These are phyloP conservation scores for Thinopyrum elongatum DNA, from an alignment of 176 grass and related monocot genomes.

Conservation along the genomic window DNA sequence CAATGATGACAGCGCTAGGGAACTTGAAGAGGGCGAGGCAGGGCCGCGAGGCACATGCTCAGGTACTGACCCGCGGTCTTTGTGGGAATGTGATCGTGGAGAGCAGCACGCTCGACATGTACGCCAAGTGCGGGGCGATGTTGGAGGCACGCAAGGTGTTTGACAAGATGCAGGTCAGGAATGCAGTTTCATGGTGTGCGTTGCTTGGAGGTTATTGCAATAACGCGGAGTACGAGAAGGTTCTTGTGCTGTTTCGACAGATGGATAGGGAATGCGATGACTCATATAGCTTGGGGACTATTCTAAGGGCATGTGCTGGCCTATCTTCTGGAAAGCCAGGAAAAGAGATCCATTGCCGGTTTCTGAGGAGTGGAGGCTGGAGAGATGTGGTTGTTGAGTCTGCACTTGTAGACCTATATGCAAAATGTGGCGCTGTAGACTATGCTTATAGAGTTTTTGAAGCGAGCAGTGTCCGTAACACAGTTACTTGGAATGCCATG, in stretches of 20 bases:
- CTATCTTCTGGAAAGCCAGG: constrained; percentile 54
- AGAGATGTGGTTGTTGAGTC: constrained; percentile 66
- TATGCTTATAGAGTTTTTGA: constrained; percentile 60
- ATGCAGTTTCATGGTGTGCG: constrained; percentile 76
- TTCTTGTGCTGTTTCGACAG: constrained; percentile 52
- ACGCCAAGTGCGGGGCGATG: constrained; percentile 65
- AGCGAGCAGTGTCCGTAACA: constrained; percentile 50
- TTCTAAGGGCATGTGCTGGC: constrained; percentile 69
- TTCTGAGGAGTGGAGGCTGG: constrained; percentile 52
- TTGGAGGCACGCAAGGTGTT: constrained; percentile 70
- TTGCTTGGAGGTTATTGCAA: constrained; percentile 77
- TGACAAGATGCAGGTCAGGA: constrained; percentile 59
- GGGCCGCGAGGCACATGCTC: constrained; percentile 59
- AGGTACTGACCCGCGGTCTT: constrained; percentile 53
- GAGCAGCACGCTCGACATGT: constrained; percentile 84
- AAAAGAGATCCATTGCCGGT: constrained; percentile 76
- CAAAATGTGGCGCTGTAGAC: constrained; percentile 78
- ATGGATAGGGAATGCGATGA: constrained; percentile 55
- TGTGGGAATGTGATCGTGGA: constrained; percentile 76
- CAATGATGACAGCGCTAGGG: constrained; percentile 60
- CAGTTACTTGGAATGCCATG: constrained; percentile 93
- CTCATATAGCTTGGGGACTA: constrained; percentile 59
- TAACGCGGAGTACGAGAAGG: constrained; percentile 37
- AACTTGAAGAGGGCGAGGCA: constrained; percentile 58
- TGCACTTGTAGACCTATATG: constrained; percentile 76